These are phyloP conservation scores for Citrus hindsii DNA, from an alignment of 345 rosid species.

Conservation along the genomic window DNA sequence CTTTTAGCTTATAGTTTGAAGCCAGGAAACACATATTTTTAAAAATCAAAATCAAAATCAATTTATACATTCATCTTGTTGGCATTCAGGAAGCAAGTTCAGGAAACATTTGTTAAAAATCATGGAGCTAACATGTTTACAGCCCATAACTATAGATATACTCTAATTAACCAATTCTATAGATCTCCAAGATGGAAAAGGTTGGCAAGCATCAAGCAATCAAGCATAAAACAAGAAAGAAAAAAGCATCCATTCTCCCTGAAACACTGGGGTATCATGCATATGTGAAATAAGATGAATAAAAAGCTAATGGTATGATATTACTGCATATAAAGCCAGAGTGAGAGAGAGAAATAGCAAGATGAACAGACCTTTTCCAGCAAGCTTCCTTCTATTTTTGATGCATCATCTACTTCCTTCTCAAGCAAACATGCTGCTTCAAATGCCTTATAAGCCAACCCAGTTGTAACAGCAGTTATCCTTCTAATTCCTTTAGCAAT, in stretches of 20 bases:
- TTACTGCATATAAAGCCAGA: too few relatives aligned
- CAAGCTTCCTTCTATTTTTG: conserved; percentile 55
- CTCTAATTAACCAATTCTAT: too few relatives aligned
- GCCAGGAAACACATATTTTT: background rate
- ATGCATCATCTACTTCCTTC: conserved; percentile 67
- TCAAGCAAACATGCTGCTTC: conserved; percentile 57
- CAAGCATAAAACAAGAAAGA: too few relatives aligned
- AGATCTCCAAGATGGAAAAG: too few relatives aligned
- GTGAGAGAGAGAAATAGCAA: background rate
- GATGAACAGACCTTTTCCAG: conserved; percentile 68
- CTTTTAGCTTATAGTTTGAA: background rate
- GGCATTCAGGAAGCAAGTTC: background rate
- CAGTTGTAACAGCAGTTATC: conserved; percentile 89
- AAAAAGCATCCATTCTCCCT: too few relatives aligned
- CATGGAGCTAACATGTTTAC: background rate
- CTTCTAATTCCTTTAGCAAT: conserved; percentile 90
- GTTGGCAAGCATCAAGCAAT: too few relatives aligned
- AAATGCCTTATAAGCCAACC: conserved; percentile 69
- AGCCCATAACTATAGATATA: background rate
- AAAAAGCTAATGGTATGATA: too few relatives aligned
- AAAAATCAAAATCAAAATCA: background rate
- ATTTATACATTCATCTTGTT: background rate
- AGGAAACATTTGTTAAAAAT: background rate
- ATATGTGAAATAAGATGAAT: too few relatives aligned
- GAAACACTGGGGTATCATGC: too few relatives aligned